Conservation (phyloP, 1,139 yeast species). For the Yamadazyma songkhlaensis region DNA sequence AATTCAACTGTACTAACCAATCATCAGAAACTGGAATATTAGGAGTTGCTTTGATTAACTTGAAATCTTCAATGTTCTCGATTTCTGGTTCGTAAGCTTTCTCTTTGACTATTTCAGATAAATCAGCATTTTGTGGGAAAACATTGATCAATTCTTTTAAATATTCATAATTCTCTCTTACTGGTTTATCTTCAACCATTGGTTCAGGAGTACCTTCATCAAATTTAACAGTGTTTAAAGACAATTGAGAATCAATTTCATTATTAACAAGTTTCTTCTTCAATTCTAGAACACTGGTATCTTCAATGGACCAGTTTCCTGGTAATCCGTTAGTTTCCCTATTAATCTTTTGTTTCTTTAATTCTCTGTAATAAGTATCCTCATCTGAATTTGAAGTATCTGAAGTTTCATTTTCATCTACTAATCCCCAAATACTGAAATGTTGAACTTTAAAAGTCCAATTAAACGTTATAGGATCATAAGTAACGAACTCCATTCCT, state of each 20-base stretch:
- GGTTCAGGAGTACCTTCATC: not conserved
- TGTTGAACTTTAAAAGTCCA: constrained; percentile 89
- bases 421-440: constrained; percentile 91
- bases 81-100: constrained; percentile 70
- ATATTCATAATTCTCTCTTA: constrained; percentile 27
- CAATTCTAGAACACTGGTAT: constrained; percentile 10
- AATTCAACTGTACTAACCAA: constrained; percentile 63
- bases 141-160: constrained; percentile 33
- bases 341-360: constrained; percentile 34
- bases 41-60: constrained; percentile 28
- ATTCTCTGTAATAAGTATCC: constrained; percentile 27
- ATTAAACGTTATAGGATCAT: constrained; percentile 69
- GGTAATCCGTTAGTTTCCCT: constrained; percentile 33
- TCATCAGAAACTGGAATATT: constrained; percentile 51
- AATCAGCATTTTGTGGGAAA: constrained; percentile 28
- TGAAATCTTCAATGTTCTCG: constrained; percentile 29
- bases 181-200: constrained; percentile 5
- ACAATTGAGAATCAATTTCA: constrained; percentile 11
- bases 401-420: constrained; percentile 20
- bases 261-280: constrained; percentile 11
- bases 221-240: not conserved
- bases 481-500: constrained; percentile 79
- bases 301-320: constrained; percentile 19
- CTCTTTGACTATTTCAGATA: constrained; percentile 50
- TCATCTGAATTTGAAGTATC: constrained; percentile 23